Evolutionary conservation across 2,329 filamentous ascomycete species (phyloP).

Genomic region (Ophiostoma sp.): DNA sequence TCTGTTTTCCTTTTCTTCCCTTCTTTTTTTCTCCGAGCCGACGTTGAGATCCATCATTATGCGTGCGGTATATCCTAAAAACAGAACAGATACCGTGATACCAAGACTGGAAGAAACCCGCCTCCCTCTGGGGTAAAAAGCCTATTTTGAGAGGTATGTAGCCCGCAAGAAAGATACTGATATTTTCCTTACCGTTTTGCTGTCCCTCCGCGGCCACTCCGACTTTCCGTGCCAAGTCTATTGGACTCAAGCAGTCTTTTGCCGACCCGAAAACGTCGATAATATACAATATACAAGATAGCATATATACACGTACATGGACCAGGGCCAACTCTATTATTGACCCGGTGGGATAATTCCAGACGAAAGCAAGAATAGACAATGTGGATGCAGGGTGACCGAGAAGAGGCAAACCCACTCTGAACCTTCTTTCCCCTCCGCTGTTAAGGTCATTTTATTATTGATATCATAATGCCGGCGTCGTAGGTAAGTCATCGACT

Average conservation of each 20-base stretch:
- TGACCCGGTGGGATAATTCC: background rate
- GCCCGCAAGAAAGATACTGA: background rate
- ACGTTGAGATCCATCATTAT: background rate
- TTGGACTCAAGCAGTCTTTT: background rate
- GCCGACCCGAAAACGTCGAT: background rate
- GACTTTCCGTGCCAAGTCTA: slow-evolving; percentile 15
- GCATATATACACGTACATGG: background rate
- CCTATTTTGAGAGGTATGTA: background rate
- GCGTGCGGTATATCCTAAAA: slow-evolving; percentile 14
- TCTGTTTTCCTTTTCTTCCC: background rate
- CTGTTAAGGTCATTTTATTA: no score
- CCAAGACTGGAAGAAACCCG: background rate
- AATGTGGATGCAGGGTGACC: background rate
- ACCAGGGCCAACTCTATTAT: background rate
- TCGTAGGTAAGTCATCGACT: no score
- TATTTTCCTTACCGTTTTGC: background rate
- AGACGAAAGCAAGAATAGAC: background rate
- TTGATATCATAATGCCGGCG: no score
- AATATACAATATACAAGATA: slow-evolving; percentile 5
- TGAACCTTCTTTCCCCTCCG: slow-evolving; percentile 5
- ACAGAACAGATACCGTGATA: background rate
- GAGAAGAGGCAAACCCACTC: background rate
- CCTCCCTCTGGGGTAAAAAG: background rate
- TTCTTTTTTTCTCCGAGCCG: slow-evolving; percentile 14
- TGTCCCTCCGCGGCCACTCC: background rate